phyloP scores from a whole-genome alignment of 768 basidiomycete species.

The Ramaria sp. region DNA sequence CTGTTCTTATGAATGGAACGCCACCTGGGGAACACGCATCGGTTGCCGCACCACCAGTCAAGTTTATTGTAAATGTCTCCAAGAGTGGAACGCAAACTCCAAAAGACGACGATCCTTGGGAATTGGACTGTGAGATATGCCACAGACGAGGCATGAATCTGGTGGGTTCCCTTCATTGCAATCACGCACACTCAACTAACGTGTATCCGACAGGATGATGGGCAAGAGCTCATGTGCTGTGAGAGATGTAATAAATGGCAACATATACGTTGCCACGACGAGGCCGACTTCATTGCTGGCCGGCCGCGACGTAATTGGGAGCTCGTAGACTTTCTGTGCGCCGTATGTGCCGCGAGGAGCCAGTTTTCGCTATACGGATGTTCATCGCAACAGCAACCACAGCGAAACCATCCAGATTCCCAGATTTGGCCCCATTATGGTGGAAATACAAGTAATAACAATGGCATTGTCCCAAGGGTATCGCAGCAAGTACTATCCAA shows the following conservation, averaged over 20 bases:
- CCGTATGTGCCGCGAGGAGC: conserved; percentile 28
- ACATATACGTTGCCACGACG: conserved; percentile 78
- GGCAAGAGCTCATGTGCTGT: conserved; percentile 69
- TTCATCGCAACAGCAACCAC: neutral
- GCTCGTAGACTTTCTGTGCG: conserved; percentile 71
- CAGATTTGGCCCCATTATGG: neutral
- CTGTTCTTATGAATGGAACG: conserved; percentile 8
- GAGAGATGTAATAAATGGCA: conserved; percentile 81
- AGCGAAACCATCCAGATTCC: neutral
- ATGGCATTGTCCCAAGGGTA: neutral
- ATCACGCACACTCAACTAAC: conserved; percentile 10
- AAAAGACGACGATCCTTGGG: conserved; percentile 56
- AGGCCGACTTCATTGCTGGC: conserved; percentile 51
- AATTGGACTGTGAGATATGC: conserved; percentile 84
- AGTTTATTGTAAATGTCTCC: conserved; percentile 13
- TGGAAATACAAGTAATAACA: neutral
- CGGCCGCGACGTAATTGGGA: conserved; percentile 73
- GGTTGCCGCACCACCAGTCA: neutral
- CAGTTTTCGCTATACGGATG: neutral
- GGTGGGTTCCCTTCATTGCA: conserved; percentile 31
- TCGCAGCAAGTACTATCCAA: neutral
- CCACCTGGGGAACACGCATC: neutral
- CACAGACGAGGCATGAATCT: conserved; percentile 58
- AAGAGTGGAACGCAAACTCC: conserved; percentile 42
- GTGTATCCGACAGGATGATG: conserved; percentile 54